These are phyloP conservation scores for Umbelopsis sp. DNA, from an alignment of 192 early-diverging fungal genomes.

Conservation along the genomic window DNA sequence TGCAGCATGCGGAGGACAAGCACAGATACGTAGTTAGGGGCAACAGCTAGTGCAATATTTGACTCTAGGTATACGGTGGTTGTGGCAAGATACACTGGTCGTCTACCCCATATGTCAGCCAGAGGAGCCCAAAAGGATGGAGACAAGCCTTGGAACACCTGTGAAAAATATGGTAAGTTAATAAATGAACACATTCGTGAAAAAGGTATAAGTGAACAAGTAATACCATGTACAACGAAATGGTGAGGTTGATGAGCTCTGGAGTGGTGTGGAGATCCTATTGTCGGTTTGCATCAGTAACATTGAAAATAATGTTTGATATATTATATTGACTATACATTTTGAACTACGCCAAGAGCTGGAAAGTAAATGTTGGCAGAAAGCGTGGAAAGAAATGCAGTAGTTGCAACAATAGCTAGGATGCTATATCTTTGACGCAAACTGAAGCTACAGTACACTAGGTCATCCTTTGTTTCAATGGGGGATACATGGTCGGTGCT, in stretches of 20 bases:
- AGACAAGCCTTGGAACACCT: slow-evolving; percentile 39
- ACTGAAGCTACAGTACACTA: neutral
- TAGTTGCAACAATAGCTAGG: neutral
- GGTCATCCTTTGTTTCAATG: neutral
- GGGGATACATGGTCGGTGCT: neutral
- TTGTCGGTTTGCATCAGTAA: neutral
- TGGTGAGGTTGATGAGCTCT: slow-evolving; percentile 33
- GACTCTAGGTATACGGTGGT: slow-evolving; percentile 30
- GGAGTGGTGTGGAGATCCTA: slow-evolving; percentile 34
- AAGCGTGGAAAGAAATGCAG: slow-evolving; percentile 17
- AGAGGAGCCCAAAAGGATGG: slow-evolving; percentile 47
- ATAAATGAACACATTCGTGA: too few species aligned
- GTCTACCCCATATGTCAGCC: slow-evolving; percentile 42
- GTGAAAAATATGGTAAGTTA: too few species aligned
- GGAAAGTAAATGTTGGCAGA: slow-evolving; percentile 28
- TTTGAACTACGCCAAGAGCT: slow-evolving; percentile 18
- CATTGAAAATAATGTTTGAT: neutral
- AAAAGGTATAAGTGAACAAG: neutral
- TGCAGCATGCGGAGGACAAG: slow-evolving; percentile 43
- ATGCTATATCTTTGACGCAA: neutral
- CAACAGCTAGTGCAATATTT: slow-evolving; percentile 35
- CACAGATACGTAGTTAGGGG: slow-evolving; percentile 27
- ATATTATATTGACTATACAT: neutral
- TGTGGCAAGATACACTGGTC: slow-evolving; percentile 40
- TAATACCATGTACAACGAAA: slow-evolving; percentile 36